phyloP scores from a whole-genome alignment of 2,329 filamentous ascomycete genomes.

The Sporothrix mexicana region DNA sequence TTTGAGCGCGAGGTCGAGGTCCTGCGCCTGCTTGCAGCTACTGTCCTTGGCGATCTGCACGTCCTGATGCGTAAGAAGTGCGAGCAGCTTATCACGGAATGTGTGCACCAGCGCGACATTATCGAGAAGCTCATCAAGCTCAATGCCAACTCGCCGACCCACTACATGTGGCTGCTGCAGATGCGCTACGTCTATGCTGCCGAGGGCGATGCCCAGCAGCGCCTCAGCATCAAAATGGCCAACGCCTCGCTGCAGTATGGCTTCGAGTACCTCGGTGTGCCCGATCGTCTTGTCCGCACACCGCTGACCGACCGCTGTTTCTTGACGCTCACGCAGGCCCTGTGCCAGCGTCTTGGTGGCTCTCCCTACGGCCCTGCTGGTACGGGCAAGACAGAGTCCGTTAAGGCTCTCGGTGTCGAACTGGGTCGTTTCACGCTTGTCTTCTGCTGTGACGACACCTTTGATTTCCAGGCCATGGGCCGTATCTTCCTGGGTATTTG shows the following conservation, averaged over 20 bases:
- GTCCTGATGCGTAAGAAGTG: conserved; percentile 92
- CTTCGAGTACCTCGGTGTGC: conserved; percentile 96
- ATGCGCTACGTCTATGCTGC: conserved; percentile 94
- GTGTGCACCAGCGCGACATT: conserved; percentile 93
- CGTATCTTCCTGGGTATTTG: conserved; percentile 99
- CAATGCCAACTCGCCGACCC: conserved; percentile 74
- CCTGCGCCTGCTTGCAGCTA: conserved; percentile 82
- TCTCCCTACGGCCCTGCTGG: conserved; percentile 97
- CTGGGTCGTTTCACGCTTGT: conserved; percentile 97
- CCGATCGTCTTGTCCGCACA: conserved; percentile 93
- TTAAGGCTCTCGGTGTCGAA: conserved; percentile 96
- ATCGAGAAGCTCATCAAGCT: conserved; percentile 83
- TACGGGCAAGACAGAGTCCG: conserved; percentile 98
- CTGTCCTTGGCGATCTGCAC: conserved; percentile 87
- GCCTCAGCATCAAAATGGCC: conserved; percentile 92
- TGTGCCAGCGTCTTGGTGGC: conserved; percentile 92
- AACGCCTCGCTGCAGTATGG: conserved; percentile 95
- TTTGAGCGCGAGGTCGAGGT: conserved; percentile 85
- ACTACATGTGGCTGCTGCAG: conserved; percentile 92
- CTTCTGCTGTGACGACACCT: conserved; percentile 99
- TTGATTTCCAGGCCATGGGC: conserved; percentile 99
- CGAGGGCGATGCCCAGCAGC: conserved; percentile 80
- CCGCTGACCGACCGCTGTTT: conserved; percentile 98
- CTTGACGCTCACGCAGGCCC: conserved; percentile 92
- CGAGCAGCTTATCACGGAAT: conserved; percentile 98